A percentile compares a stretch with the other conserved stretches of the same genome.
Conservation (phyloP, 768 basidiomycete species). For the Lactifluus hygrophoroides region DNA sequence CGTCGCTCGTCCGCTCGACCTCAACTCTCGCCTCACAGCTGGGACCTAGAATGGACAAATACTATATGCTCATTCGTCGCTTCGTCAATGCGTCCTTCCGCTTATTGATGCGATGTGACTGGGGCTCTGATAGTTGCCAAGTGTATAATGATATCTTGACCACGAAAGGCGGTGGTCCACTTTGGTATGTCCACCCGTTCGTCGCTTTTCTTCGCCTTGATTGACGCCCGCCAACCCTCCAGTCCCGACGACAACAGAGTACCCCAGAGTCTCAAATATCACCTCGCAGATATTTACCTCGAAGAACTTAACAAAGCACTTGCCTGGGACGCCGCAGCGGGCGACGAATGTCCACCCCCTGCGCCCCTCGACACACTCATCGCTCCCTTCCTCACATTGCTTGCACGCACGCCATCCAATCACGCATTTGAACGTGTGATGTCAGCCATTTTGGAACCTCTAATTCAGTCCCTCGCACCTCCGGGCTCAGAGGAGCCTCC, state of each 20-base stretch:
- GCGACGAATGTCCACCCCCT: conserved; percentile 27
- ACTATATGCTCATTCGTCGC: conserved; percentile 87
- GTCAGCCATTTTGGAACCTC: conserved; percentile 56
- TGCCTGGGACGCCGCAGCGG: conserved; percentile 13
- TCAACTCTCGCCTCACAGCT: background rate
- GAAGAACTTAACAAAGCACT: conserved; percentile 78
- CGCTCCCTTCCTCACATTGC: conserved; percentile 62
- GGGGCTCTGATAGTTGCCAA: conserved; percentile 47
- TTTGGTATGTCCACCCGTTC: conserved; percentile 49
- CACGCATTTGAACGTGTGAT: conserved; percentile 69
- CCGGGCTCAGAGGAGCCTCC: conserved; percentile 30
- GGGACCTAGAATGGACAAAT: conserved; percentile 86
- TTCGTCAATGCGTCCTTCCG: conserved; percentile 83
- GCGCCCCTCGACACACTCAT: conserved; percentile 49
- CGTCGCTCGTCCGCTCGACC: conserved; percentile 22
- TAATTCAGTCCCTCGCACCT: conserved; percentile 46
- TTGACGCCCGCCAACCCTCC: background rate
- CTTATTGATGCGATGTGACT: conserved; percentile 60
- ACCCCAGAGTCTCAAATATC: conserved; percentile 72
- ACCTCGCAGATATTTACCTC: conserved; percentile 83
- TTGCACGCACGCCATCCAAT: conserved; percentile 55
- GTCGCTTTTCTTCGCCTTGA: background rate
- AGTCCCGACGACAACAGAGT: conserved; percentile 67
- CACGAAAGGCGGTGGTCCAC: conserved; percentile 68
- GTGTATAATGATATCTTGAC: conserved; percentile 66